Evolutionary conservation across 306 rosid species (phyloP), one percentile per base, ranked within the genome.

Genomic region (Aeschynomene evenia): DNA sequence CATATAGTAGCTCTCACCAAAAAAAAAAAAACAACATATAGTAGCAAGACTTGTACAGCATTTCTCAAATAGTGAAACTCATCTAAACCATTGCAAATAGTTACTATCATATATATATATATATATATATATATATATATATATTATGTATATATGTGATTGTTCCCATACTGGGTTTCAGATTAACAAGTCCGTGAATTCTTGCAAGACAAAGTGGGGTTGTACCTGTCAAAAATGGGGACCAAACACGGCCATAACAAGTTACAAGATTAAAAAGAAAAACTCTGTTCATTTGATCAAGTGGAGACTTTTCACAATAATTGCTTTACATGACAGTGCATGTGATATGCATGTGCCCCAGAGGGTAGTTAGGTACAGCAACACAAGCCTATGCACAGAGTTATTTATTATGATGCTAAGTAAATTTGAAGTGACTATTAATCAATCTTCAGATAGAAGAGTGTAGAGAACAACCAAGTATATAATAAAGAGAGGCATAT

Each of bases 221-320:
- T 40, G 46, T 62, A 33, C 31, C 50, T 36, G 19, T 66, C 23
- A 19, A 39, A 33, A 33, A 33, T 1, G 37, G 37, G 37, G 37
- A 5, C 62, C 37, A 12, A 7, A 6, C 13, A 4, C 11, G 4
- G 26, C 61, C 24, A 50, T n/a, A 6, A 0, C 9, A 8, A 0
- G 57, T 55, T 28, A 56, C 40, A 20, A 54, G 37, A 12, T 42
- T 43, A 12, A n/a, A 65, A 29, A n/a, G n/a, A 37, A 58, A 69
- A 53, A 46, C 16, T 54, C 56, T 45, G 3, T 23, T 36, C 42
- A 37, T 34, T 34, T 34, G 8, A 10, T 10, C 46, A 3, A 40
- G 54, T 39, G 77, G 19, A 52, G 74, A 26, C 73, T 29, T 37
- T 15, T 16, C 22, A 62, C 65, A 80, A 49, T 70, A 54, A 69